Conservation (phyloP, 352 stramenopile species). For the Pythium diclinum region DNA sequence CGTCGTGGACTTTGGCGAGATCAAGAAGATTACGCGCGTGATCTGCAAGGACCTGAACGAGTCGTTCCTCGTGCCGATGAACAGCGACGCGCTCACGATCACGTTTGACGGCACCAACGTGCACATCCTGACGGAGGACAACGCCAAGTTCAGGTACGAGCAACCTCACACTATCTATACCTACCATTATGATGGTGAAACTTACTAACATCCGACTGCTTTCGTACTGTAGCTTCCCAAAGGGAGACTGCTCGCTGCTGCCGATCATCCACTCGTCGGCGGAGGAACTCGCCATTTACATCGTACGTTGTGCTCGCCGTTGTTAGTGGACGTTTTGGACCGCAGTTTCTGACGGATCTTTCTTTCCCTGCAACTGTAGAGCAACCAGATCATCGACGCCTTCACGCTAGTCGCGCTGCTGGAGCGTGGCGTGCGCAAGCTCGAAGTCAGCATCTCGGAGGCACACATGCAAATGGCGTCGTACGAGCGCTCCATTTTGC, state of each 20-base stretch:
- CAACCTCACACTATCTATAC: not conserved
- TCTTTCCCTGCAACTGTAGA: conserved; percentile 34
- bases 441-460: conserved; percentile 95
- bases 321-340: not conserved
- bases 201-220: not conserved
- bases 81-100: conserved; percentile 92
- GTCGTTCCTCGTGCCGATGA: conserved; percentile 95
- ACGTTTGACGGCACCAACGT: conserved; percentile 87
- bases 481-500: conserved; percentile 71
- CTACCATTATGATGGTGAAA: not conserved
- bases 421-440: conserved; percentile 76
- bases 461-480: conserved; percentile 88
- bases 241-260: conserved; percentile 93
- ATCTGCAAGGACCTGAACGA: conserved; percentile 98
- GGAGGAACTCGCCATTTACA: conserved; percentile 95
- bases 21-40: conserved; percentile 94
- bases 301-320: conserved; percentile 50
- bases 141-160: conserved; percentile 85
- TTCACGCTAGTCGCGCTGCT: conserved; percentile 78
- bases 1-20: conserved; percentile 97
- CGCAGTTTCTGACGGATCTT: not conserved
- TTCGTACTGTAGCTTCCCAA: conserved; percentile 78
- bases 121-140: conserved; percentile 93
- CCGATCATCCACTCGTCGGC: conserved; percentile 97
- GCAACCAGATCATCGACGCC: conserved; percentile 82